Conservation (phyloP, 192 early-diverging fungal genomes). For the Entomortierella beljakovae region DNA sequence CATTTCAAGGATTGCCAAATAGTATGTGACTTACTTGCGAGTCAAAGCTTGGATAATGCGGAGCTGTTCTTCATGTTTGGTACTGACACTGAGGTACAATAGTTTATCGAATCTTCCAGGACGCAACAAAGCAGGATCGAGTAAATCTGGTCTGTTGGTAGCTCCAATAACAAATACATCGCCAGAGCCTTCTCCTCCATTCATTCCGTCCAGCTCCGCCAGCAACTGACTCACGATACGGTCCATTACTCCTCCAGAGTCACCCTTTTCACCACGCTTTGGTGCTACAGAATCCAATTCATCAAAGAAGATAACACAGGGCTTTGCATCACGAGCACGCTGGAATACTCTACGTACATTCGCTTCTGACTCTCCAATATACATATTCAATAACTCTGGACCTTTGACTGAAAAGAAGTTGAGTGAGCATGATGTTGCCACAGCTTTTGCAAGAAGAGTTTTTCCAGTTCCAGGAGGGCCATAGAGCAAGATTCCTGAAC, state of each 20-base stretch:
- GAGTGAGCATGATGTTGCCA: conserved; percentile 96
- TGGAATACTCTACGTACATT: conserved; percentile 98
- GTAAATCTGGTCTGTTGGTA: conserved; percentile 97
- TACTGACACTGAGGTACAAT: conserved; percentile 95
- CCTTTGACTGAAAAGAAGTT: conserved; percentile 99
- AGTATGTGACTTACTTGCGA: conserved; percentile 73
- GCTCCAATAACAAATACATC: conserved; percentile 99
- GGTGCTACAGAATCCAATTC: conserved; percentile 99
- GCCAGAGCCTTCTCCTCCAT: conserved; percentile 64
- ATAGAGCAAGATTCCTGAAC: conserved; percentile 94
- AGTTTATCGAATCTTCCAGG: conserved; percentile 98
- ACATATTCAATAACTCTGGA: conserved; percentile 98
- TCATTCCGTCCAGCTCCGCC: conserved; percentile 97
- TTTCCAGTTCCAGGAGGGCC: conserved; percentile 99
- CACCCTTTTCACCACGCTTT: conserved; percentile 97
- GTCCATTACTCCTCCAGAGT: conserved; percentile 99
- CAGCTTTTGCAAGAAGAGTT: conserved; percentile 97
- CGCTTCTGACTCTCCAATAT: conserved; percentile 99
- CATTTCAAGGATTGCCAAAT: no score
- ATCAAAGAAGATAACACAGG: conserved; percentile 99
- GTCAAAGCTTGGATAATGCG: conserved; percentile 94
- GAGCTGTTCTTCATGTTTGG: conserved; percentile 86
- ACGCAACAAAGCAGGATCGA: conserved; percentile 93
- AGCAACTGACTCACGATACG: conserved; percentile 97
- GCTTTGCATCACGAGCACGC: conserved; percentile 94